A percentile compares a stretch with the other conserved stretches of the same genome.
Evolutionary conservation across 2,329 filamentous ascomycete species (phyloP).

Genomic region (Colletotrichum sp.): DNA sequence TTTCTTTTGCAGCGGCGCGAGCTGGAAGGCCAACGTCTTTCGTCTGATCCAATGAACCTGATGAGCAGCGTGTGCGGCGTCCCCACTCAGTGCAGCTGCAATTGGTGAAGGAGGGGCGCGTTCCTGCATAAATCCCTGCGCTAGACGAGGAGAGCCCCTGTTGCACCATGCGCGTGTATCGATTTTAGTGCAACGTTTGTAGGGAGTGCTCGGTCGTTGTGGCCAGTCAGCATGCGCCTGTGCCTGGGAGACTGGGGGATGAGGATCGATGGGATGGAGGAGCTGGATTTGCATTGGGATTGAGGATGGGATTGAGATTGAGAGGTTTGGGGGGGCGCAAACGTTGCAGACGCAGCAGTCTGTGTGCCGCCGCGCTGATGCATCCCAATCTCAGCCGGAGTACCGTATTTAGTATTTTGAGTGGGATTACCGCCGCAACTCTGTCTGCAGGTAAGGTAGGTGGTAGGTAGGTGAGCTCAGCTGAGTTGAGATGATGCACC

Average conservation of each 20-base stretch:
- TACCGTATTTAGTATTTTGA: neutral
- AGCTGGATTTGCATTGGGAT: neutral
- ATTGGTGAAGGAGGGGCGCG: conserved; percentile 14
- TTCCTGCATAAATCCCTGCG: conserved; percentile 23
- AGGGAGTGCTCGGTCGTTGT: neutral
- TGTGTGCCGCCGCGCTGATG: neutral
- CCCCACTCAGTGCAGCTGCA: neutral
- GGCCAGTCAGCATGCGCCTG: conserved; percentile 13
- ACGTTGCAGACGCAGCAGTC: neutral
- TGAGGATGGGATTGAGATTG: neutral
- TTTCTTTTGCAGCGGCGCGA: neutral
- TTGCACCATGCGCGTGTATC: conserved; percentile 6
- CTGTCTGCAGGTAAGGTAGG: neutral
- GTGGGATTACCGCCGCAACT: neutral
- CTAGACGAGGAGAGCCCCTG: conserved; percentile 11
- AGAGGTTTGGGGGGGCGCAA: neutral
- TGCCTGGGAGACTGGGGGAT: neutral
- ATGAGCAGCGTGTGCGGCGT: conserved; percentile 2
- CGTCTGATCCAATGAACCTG: neutral
- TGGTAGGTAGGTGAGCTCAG: neutral
- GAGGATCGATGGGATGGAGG: neutral
- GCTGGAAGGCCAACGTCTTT: neutral
- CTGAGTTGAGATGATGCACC: neutral
- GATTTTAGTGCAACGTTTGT: conserved; percentile 17
- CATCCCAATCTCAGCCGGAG: neutral